Percentiles rank a stretch among this genome's conserved stretches.
phyloP scores from a whole-genome alignment of 2,329 filamentous ascomycete species.

The Elsinoe arachidis region DNA sequence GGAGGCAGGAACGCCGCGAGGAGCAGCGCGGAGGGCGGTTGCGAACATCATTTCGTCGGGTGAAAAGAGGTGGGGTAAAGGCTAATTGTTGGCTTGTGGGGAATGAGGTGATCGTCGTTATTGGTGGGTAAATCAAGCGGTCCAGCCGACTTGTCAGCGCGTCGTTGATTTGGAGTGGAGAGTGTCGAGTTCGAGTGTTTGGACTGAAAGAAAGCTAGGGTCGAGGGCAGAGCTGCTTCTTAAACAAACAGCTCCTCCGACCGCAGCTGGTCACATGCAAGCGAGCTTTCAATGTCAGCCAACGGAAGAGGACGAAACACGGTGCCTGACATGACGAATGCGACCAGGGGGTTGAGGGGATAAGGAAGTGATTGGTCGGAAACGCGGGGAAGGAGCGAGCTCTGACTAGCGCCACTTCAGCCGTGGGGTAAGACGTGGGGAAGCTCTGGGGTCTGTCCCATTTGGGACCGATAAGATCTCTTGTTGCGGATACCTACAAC shows the following conservation, averaged over 20 bases:
- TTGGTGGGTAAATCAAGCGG: not conserved
- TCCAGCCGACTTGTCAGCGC: conserved; percentile 6
- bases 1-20: not conserved
- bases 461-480: too few relatives aligned
- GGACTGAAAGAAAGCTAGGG: not conserved
- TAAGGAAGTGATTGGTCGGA: not conserved
- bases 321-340: not conserved
- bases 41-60: conserved; percentile 12
- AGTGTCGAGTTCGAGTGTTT: not conserved
- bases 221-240: not conserved
- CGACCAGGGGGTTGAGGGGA: not conserved
- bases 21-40: conserved; percentile 10
- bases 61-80: not conserved
- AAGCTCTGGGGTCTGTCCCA: not conserved
- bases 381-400: not conserved
- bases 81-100: not conserved
- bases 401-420: not conserved
- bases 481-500: too few relatives aligned
- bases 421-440: conserved; percentile 7
- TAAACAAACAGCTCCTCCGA: not conserved
- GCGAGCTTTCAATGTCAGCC: conserved; percentile 1
- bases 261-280: not conserved
- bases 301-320: conserved; percentile 1
- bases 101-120: not conserved
- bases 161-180: conserved; percentile 7